Evolutionary conservation across 768 basidiomycete species (phyloP).

Genomic region (Suillus brevipes): DNA sequence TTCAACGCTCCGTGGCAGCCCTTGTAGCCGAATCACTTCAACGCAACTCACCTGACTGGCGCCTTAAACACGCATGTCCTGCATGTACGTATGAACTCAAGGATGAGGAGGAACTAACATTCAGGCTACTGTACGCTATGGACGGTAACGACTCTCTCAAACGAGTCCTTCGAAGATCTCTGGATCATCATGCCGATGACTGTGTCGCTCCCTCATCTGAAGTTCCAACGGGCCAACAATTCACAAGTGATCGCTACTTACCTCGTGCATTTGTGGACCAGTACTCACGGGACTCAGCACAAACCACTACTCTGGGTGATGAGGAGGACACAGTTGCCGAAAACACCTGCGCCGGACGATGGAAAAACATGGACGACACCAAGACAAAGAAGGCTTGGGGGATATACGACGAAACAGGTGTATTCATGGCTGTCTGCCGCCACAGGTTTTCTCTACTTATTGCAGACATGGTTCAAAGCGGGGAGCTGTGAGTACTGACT

Average conservation of each 20-base stretch:
- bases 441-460: neutral
- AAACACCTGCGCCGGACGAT: neutral
- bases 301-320: neutral
- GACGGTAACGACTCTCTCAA: conserved; percentile 3
- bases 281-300: neutral
- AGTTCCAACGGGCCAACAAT: neutral
- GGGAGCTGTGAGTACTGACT: neutral
- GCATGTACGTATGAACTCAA: conserved; percentile 11
- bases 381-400: neutral
- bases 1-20: conserved; percentile 17
- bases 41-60: conserved; percentile 8
- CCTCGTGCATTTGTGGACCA: neutral
- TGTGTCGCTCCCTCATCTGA: neutral
- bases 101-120: conserved; percentile 3
- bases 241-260: conserved; percentile 1
- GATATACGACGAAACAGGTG: neutral
- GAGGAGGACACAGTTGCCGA: neutral
- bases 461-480: neutral
- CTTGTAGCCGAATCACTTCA: conserved; percentile 16
- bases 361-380: neutral
- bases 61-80: conserved; percentile 11
- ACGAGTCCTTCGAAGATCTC: neutral
- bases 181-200: neutral
- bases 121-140: conserved; percentile 12
- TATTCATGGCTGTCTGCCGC: neutral